These are phyloP conservation scores for Fusarium pseudocircinatum DNA, from an alignment of 2,329 filamentous ascomycete genomes.

Conservation along the genomic window DNA sequence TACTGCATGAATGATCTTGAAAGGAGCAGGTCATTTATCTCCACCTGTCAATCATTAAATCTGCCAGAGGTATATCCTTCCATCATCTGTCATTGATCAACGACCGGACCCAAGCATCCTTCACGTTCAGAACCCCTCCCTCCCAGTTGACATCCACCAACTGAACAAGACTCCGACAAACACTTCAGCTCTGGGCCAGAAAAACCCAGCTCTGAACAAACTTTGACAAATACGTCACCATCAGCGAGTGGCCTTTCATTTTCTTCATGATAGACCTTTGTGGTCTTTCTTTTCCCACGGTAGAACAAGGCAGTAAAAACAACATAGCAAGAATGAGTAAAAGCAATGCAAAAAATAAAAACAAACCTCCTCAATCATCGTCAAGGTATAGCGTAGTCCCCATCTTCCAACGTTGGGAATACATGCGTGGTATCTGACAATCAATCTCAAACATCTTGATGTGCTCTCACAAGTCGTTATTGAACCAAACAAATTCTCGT, in stretches of 20 bases:
- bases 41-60: constrained; percentile 8
- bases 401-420: constrained; percentile 12
- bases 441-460: constrained; percentile 21
- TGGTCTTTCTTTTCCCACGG: background rate
- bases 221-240: background rate
- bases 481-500: constrained; percentile 32
- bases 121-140: background rate
- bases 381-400: background rate
- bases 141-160: constrained; percentile 1
- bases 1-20: background rate
- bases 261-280: background rate
- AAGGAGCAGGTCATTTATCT: background rate
- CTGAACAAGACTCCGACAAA: constrained; percentile 4
- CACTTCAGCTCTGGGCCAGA: background rate
- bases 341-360: constrained; percentile 1
- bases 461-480: constrained; percentile 24
- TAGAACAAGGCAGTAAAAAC: constrained; percentile 5
- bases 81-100: background rate
- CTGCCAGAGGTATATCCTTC: constrained; percentile 29
- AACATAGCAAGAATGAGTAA: constrained; percentile 13
- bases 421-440: constrained; percentile 44
- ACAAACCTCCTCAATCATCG: constrained; percentile 1
- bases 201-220: background rate
- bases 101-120: background rate
- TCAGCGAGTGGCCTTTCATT: background rate